Evolutionary conservation across 164 flowering plant species (phyloP), one percentile per base, ranked within the genome.

Genomic region (Macadamia tetraphylla): DNA sequence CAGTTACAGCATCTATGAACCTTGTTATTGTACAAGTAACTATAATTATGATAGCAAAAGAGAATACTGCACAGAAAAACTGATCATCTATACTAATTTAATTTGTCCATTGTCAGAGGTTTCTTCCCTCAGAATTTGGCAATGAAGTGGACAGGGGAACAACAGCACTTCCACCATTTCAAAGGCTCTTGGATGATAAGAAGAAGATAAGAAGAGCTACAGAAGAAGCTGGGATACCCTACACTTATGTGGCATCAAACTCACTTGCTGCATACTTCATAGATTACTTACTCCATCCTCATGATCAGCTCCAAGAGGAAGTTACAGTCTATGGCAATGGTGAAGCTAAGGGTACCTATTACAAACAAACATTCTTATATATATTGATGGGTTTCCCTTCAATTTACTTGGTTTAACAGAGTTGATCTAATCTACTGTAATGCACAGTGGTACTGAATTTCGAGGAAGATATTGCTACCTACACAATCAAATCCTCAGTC

Each of bases 201-300:
- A 59, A 59, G 62, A 59, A 30, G 62, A 51, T 51, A 9, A 66
- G 23, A 23, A 23, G 23, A 23, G 23, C 23, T 23, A 23, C 23
- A 23, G 23, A 23, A 23, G 23, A 23, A 23, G 23, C 23, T 23
- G 23, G 23, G 23, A 23, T 23, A 23, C 23, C 23, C 23, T 82
- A 71, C 73, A 78, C 83, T 9, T 80, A 60, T 62, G 76, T 82
- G 5, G 68, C 76, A 29, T 74, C 82, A 29, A 80, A 75, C 49
- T 66, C 70, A 29, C 78, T 60, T 44, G 83, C 67, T 30, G 62
- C 79, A 29, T 82, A 82, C 64, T 82, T 82, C 46, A 63, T 82
- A 2, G 70, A 75, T 63, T 69, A 65, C 73, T 72, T 82, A 68
- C 82, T 81, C 60, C 77, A 29, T 35, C 79, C 84, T 30, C 74